Conservation (phyloP, 495 filamentous ascomycete species). For the Glonium stellatum region DNA sequence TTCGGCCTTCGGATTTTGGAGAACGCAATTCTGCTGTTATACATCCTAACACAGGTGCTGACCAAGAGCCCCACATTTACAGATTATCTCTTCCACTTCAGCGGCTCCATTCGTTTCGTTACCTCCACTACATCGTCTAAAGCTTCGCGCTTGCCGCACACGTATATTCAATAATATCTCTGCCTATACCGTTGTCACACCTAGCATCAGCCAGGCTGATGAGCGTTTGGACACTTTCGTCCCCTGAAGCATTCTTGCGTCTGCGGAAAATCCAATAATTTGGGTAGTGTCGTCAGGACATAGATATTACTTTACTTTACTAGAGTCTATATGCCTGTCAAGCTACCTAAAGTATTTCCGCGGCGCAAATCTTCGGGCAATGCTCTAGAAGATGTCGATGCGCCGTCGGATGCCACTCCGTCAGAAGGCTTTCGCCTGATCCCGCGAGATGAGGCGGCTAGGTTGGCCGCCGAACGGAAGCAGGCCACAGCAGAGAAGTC, state of each 20-base stretch:
- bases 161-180: background rate
- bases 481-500: conserved; percentile 4
- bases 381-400: conserved; percentile 12
- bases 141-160: background rate
- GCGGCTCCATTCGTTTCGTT: background rate
- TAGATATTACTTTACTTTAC: background rate
- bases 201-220: background rate
- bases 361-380: conserved; percentile 31
- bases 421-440: background rate
- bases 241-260: background rate
- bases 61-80: background rate
- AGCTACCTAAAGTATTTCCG: conserved; percentile 19
- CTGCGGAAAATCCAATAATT: background rate
- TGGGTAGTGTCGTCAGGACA: background rate
- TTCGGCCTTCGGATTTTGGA: background rate
- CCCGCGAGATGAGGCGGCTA: background rate
- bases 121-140: background rate
- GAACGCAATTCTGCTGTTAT: background rate
- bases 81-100: background rate
- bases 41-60: background rate
- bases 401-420: background rate
- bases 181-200: background rate
- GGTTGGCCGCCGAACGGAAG: conserved; percentile 5
- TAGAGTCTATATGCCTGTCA: background rate
- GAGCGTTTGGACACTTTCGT: background rate